Conservation (phyloP, 257 asterid genomes). For the Echites panduratus region DNA sequence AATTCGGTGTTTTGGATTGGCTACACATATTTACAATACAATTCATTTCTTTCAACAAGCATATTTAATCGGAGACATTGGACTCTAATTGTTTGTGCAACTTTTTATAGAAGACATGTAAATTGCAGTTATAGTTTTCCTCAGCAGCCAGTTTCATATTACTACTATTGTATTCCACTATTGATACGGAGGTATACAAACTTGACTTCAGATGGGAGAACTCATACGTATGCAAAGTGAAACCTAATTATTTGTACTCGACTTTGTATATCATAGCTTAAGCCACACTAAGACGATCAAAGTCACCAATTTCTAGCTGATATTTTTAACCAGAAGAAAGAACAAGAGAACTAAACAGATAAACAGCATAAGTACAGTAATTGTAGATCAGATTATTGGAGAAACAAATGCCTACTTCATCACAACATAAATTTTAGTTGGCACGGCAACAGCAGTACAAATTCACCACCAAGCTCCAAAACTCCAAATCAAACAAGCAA, state of each 20-base stretch:
- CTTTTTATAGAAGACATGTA: neutral
- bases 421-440: neutral
- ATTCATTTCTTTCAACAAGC: neutral
- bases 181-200: neutral
- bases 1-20: neutral
- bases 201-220: neutral
- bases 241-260: neutral
- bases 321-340: neutral
- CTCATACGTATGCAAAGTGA: neutral
- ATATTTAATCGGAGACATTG: neutral
- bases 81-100: neutral
- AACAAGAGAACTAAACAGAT: conserved; percentile 3
- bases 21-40: neutral
- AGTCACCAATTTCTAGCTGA: neutral
- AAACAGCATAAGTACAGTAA: neutral
- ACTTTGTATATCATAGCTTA: neutral
- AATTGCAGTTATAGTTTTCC: too few relatives aligned
- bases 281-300: neutral
- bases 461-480: neutral
- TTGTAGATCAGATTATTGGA: neutral
- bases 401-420: neutral
- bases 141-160: neutral
- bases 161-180: neutral
- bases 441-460: neutral
- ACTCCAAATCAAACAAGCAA: neutral